Evolutionary conservation across 352 stramenopile species (phyloP).

Genomic region (Thalassiosira exigua): DNA sequence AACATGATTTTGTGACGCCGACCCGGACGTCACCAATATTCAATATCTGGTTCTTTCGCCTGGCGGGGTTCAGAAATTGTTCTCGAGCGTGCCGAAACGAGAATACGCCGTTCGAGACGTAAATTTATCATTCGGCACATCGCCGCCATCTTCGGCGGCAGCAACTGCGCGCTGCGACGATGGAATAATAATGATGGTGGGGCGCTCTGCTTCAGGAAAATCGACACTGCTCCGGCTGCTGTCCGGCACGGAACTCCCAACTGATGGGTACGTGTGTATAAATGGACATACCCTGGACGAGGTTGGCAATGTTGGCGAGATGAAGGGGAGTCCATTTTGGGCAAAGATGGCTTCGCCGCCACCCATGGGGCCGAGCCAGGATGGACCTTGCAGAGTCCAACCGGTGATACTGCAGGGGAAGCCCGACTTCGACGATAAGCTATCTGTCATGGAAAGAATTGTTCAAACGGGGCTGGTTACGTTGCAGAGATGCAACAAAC

Average conservation of each 20-base stretch:
- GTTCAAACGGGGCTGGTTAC: constrained; percentile 25
- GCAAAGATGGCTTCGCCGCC: constrained; percentile 24
- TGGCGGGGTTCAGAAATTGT: constrained; percentile 44
- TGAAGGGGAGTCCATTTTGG: constrained; percentile 25
- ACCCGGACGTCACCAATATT: neutral
- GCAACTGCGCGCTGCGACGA: constrained; percentile 11
- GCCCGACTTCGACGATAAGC: constrained; percentile 47
- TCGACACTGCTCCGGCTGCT: constrained; percentile 54
- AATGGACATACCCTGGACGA: constrained; percentile 17
- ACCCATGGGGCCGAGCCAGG: neutral
- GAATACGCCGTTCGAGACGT: constrained; percentile 60
- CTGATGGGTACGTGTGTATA: constrained; percentile 31
- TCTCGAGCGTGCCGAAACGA: constrained; percentile 62
- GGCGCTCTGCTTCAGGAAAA: constrained; percentile 55
- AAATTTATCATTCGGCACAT: constrained; percentile 43
- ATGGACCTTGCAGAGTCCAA: constrained; percentile 4
- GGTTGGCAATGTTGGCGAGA: neutral
- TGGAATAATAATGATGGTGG: constrained; percentile 43
- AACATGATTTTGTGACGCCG: neutral
- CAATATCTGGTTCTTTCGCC: neutral
- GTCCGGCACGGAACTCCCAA: constrained; percentile 40
- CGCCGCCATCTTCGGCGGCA: neutral
- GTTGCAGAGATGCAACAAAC: constrained; percentile 1
- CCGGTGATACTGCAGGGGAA: constrained; percentile 58
- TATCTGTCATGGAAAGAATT: constrained; percentile 50